phyloP scores from a whole-genome alignment of 768 basidiomycete genomes.

The Amanita rubescens region DNA sequence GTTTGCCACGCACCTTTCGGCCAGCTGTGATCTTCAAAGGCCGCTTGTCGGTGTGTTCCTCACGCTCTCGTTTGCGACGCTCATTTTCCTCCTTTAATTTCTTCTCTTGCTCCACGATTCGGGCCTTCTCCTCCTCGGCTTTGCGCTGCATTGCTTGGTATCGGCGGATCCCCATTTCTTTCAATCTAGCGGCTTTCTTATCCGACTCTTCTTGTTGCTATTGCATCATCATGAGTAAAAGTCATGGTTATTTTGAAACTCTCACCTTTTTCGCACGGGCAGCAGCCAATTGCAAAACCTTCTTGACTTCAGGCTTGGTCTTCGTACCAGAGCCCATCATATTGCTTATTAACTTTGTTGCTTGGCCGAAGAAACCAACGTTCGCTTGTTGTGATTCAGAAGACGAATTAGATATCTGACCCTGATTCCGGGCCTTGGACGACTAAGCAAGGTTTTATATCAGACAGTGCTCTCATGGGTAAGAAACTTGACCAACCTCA shows the following conservation, averaged over 20 bases:
- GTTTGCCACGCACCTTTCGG: conserved; percentile 46
- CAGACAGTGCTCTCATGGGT: conserved; percentile 2
- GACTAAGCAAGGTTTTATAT: conserved; percentile 18
- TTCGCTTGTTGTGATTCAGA: conserved; percentile 47
- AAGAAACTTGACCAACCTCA: conserved; percentile 30
- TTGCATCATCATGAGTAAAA: conserved; percentile 1
- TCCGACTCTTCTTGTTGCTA: conserved; percentile 89
- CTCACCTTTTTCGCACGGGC: conserved; percentile 81
- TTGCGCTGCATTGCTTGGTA: conserved; percentile 65
- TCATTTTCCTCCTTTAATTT: conserved; percentile 70
- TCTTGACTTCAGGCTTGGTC: conserved; percentile 70
- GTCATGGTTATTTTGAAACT: conserved; percentile 3
- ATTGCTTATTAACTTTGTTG: conserved; percentile 59
- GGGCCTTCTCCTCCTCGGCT: conserved; percentile 67
- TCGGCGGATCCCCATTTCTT: conserved; percentile 80
- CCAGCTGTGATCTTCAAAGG: conserved; percentile 38
- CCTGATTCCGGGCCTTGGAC: conserved; percentile 39
- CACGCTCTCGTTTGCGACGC: conserved; percentile 73
- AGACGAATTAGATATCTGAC: conserved; percentile 50
- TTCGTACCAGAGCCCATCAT: conserved; percentile 68
- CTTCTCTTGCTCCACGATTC: conserved; percentile 57
- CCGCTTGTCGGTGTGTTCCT: conserved; percentile 68
- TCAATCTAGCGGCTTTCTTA: conserved; percentile 65
- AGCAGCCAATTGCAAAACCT: conserved; percentile 69
- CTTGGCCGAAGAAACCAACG: conserved; percentile 60